Conservation (phyloP, 2,329 filamentous ascomycete species). For the Fusarium musae region DNA sequence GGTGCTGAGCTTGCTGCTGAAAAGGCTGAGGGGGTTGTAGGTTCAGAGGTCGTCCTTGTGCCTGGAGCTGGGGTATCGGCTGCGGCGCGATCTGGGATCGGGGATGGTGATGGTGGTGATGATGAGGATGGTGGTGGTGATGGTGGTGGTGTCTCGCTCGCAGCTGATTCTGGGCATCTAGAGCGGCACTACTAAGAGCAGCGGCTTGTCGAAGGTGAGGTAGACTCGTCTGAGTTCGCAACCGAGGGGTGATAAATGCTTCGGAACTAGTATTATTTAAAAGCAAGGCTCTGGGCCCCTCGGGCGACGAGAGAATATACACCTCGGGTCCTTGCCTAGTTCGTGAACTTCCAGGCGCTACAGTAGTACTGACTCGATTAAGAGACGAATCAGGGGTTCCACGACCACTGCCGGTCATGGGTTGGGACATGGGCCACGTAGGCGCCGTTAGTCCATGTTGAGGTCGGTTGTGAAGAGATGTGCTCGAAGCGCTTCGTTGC, state of each 20-base stretch:
- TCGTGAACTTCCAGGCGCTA: conserved; percentile 16
- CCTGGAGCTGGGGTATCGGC: conserved; percentile 15
- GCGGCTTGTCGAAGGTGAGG: conserved; percentile 43
- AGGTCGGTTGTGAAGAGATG: conserved; percentile 53
- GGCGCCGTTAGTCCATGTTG: conserved; percentile 59
- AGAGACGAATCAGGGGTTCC: conserved; percentile 58
- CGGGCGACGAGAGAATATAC: conserved; percentile 70
- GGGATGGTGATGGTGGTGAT: conserved; percentile 40
- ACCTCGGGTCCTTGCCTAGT: conserved; percentile 58
- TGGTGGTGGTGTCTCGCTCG: conserved; percentile 42
- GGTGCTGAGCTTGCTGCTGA: conserved; percentile 28
- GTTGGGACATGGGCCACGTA: conserved; percentile 48
- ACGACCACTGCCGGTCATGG: conserved; percentile 57
- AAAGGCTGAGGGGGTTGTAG: conserved; percentile 26
- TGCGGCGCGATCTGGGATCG: conserved; percentile 25
- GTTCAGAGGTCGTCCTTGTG: conserved; percentile 17
- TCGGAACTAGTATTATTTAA: conserved; percentile 62
- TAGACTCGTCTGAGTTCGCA: conserved; percentile 42
- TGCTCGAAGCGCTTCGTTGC: conserved; percentile 62
- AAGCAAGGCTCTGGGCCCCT: conserved; percentile 67
- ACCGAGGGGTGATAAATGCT: conserved; percentile 62
- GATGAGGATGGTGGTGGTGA: conserved; percentile 42
- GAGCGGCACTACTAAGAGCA: conserved; percentile 14
- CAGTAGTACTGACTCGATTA: conserved; percentile 46
- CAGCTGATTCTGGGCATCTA: conserved; percentile 35